phyloP scores from a whole-genome alignment of 202 grass and related monocot genomes.

The Carex sylvatica region DNA sequence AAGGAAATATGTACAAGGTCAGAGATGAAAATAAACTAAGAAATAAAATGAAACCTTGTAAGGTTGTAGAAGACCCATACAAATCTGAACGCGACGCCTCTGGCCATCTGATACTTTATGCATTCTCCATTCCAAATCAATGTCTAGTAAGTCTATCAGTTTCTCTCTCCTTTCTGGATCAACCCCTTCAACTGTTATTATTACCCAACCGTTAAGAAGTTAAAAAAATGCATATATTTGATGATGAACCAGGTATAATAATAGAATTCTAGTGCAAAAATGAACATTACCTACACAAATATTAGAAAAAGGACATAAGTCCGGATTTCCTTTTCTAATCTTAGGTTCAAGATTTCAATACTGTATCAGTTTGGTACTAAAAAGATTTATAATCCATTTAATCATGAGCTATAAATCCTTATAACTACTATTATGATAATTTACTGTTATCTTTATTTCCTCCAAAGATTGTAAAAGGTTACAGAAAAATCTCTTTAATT shows the following conservation, averaged over 20 bases:
- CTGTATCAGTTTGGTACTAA: background rate
- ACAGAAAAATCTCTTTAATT: background rate
- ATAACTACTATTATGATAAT: background rate
- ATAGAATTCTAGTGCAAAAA: background rate
- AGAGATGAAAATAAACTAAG: background rate
- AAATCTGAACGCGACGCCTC: slow-evolving; percentile 89
- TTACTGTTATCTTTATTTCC: slow-evolving; percentile 2
- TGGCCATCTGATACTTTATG: slow-evolving; percentile 99
- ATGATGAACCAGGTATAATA: background rate
- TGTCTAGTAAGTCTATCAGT: slow-evolving; percentile 88
- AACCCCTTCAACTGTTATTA: slow-evolving; percentile 75
- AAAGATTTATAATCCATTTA: background rate
- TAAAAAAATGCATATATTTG: background rate
- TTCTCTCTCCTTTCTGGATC: slow-evolving; percentile 87
- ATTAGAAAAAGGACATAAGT: background rate
- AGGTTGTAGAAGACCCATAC: slow-evolving; percentile 96
- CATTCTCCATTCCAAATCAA: slow-evolving; percentile 91
- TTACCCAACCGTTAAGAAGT: slow-evolving; percentile 33
- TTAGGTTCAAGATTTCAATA: background rate
- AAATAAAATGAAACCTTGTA: slow-evolving; percentile 60
- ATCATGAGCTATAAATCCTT: background rate
- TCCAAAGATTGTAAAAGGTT: background rate
- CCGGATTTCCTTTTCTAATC: background rate
- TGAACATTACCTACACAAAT: background rate
- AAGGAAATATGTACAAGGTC: background rate